phyloP scores from a whole-genome alignment of 495 filamentous ascomycete species.

The Penicillium crystallinum region DNA sequence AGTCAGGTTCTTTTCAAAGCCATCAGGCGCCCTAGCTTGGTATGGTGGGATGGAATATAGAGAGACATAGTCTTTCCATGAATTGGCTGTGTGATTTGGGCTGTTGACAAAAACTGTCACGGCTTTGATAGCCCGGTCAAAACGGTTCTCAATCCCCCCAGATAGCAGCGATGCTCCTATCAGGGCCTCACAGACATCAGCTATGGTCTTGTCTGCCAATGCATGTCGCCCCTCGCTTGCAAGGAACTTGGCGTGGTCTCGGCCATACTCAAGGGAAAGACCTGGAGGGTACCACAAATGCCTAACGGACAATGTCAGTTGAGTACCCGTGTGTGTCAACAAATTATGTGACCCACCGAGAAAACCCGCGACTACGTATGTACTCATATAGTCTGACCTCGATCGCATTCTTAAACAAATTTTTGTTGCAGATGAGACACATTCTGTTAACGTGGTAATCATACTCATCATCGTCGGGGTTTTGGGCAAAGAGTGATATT shows the following conservation, averaged over 20 bases:
- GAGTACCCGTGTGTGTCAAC: not conserved
- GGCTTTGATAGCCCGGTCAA: conserved; percentile 78
- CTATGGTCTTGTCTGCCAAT: conserved; percentile 84
- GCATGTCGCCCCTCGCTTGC: conserved; percentile 52
- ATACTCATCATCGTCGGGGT: conserved; percentile 76
- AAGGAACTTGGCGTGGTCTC: conserved; percentile 51
- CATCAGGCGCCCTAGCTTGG: conserved; percentile 50
- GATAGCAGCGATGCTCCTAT: conserved; percentile 85
- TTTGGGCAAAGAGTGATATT: conserved; percentile 69
- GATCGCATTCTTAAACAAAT: conserved; percentile 71
- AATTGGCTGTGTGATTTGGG: conserved; percentile 58
- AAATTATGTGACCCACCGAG: conserved; percentile 42
- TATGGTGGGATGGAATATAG: conserved; percentile 70
- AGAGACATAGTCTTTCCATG: conserved; percentile 66
- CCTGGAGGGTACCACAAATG: conserved; percentile 77
- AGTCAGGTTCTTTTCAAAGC: conserved; percentile 58
- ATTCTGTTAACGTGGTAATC: conserved; percentile 88
- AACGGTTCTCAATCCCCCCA: conserved; percentile 48
- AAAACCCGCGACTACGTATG: conserved; percentile 78
- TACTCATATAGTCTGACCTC: conserved; percentile 63
- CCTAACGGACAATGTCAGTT: conserved; percentile 15
- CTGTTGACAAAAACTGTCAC: conserved; percentile 71
- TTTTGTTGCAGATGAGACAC: conserved; percentile 87
- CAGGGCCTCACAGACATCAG: conserved; percentile 94
- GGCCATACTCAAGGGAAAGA: conserved; percentile 57